Evolutionary conservation across 768 basidiomycete genomes (phyloP).

Genomic region (Tubosaeta sp.): DNA sequence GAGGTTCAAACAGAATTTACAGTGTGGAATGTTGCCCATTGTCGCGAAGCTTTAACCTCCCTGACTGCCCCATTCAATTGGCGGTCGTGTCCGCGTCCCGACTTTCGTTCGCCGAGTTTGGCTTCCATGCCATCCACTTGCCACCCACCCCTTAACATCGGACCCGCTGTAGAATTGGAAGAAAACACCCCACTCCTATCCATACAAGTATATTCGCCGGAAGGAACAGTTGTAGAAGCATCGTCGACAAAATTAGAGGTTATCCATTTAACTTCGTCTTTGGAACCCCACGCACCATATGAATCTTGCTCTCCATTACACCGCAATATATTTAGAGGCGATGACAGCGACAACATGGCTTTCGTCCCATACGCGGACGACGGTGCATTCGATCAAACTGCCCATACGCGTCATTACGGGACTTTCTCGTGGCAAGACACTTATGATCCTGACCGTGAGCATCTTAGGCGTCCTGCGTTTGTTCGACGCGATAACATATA

Average conservation of each 20-base stretch:
- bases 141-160: not conserved
- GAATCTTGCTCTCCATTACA: conserved; percentile 52
- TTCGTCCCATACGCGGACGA: conserved; percentile 68
- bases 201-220: conserved; percentile 14
- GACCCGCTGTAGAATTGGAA: not conserved
- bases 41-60: conserved; percentile 11
- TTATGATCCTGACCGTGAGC: conserved; percentile 40
- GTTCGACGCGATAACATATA: conserved; percentile 20
- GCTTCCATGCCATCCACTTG: not conserved
- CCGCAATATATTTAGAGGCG: conserved; percentile 48
- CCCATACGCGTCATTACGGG: conserved; percentile 40
- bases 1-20: conserved; percentile 26
- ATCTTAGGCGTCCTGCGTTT: not conserved
- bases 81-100: conserved; percentile 10
- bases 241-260: conserved; percentile 14
- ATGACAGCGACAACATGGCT: conserved; percentile 52
- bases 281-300: conserved; percentile 40
- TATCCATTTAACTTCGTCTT: conserved; percentile 2
- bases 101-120: conserved; percentile 4
- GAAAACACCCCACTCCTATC: not conserved
- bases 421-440: conserved; percentile 49
- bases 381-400: conserved; percentile 40
- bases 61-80: conserved; percentile 15
- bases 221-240: conserved; percentile 8
- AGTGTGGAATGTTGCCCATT: conserved; percentile 14